A percentile compares a stretch with the other conserved stretches of the same genome.
Evolutionary conservation across 1,284 basidiomycete genomes (phyloP).

Genomic region (Peniophora sp.): DNA sequence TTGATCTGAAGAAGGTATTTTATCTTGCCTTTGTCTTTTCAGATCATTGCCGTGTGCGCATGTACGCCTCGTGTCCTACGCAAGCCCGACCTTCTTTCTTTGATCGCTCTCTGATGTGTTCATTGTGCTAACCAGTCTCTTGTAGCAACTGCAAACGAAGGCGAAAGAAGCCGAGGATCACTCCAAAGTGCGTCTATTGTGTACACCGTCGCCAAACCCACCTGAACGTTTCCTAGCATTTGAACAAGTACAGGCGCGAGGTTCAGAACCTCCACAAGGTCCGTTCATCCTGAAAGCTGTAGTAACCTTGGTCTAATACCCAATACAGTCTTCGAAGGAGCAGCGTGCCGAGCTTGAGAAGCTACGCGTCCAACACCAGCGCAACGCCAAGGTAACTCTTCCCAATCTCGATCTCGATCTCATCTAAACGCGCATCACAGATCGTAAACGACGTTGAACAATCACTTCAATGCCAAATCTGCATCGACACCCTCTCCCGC

Average conservation of each 20-base stretch:
- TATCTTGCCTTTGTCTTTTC: background rate
- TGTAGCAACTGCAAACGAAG: background rate
- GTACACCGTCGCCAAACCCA: background rate
- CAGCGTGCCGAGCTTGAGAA: background rate
- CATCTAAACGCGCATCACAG: too few relatives aligned
- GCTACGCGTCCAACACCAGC: background rate
- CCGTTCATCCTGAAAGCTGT: background rate
- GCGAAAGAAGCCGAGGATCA: background rate
- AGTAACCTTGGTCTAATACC: background rate
- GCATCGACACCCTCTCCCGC: conserved; percentile 56
- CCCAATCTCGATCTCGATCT: too few relatives aligned
- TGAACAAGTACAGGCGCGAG: background rate
- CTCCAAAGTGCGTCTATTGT: background rate
- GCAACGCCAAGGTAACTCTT: background rate
- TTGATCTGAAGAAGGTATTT: background rate
- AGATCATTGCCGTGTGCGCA: background rate
- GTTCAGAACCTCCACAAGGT: background rate
- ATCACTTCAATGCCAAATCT: conserved; percentile 64
- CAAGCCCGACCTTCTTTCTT: background rate
- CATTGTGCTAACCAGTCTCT: background rate
- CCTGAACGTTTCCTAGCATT: background rate
- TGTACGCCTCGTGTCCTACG: background rate
- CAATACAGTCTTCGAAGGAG: background rate
- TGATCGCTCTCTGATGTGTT: background rate
- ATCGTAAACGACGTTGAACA: conserved; percentile 46